A percentile compares a stretch with the other conserved stretches of the same genome.
Evolutionary conservation across 2,329 filamentous ascomycete genomes (phyloP).

Genomic region (Arthroderma sp.): DNA sequence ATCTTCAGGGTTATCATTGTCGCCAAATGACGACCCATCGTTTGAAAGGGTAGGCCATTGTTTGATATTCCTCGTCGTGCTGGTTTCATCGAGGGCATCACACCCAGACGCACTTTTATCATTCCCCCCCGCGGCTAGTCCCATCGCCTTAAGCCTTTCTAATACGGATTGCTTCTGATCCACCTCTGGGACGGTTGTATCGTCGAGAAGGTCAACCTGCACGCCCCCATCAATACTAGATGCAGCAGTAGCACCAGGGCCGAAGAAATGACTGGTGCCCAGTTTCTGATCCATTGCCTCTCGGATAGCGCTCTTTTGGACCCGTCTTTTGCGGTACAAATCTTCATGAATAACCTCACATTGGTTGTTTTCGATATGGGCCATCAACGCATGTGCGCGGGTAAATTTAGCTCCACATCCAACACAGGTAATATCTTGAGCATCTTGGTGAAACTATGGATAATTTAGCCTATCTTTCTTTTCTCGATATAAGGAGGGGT

Average conservation of each 20-base stretch:
- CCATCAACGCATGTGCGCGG: conserved; percentile 36
- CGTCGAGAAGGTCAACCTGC: conserved; percentile 7
- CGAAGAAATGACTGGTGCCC: neutral
- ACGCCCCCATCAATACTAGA: conserved; percentile 16
- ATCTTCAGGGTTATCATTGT: conserved; percentile 7
- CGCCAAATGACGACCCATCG: neutral
- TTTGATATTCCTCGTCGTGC: conserved; percentile 7
- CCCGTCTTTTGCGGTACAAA: conserved; percentile 36
- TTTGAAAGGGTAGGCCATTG: conserved; percentile 15
- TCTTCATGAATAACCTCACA: conserved; percentile 32
- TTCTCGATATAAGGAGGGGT: neutral
- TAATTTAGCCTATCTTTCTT: neutral
- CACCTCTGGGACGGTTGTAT: conserved; percentile 10
- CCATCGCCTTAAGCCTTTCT: conserved; percentile 1
- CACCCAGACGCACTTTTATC: neutral
- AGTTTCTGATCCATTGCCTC: conserved; percentile 15
- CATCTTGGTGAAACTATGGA: conserved; percentile 34
- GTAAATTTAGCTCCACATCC: conserved; percentile 36
- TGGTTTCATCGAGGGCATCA: neutral
- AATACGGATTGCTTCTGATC: conserved; percentile 7
- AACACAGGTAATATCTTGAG: conserved; percentile 38
- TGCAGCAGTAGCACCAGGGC: conserved; percentile 7
- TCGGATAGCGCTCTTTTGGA: conserved; percentile 38
- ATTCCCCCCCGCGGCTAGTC: neutral
- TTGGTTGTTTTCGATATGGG: conserved; percentile 41